These are phyloP conservation scores for Xerocomellus intermedius DNA, from an alignment of 768 basidiomycete species.

Conservation along the genomic window DNA sequence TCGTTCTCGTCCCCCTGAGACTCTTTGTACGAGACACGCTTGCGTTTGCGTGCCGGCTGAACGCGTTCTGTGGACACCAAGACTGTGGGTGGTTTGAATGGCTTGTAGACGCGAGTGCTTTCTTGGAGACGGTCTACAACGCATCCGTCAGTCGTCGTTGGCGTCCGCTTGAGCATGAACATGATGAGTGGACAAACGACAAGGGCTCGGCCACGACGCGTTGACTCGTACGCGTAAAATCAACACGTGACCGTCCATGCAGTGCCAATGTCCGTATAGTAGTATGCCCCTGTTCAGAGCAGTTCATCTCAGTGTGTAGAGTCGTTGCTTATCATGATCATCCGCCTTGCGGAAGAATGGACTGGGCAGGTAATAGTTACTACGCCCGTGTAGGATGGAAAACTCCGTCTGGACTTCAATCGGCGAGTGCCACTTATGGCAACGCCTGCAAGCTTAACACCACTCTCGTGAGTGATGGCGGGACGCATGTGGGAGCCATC, in stretches of 20 bases:
- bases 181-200: background rate
- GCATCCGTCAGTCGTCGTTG: constrained; percentile 69
- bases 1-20: constrained; percentile 57
- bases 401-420: no score
- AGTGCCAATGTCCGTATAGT: no score
- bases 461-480: background rate
- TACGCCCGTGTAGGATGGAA: no score
- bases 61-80: constrained; percentile 45
- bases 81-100: constrained; percentile 73
- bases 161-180: constrained; percentile 66
- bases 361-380: no score
- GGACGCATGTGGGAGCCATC: constrained; percentile 28
- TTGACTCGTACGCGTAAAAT: constrained; percentile 5
- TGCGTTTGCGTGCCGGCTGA: constrained; percentile 78
- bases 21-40: constrained; percentile 84
- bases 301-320: no score
- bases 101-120: constrained; percentile 70
- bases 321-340: no score
- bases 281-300: no score
- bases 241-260: constrained; percentile 24
- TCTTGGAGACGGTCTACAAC: constrained; percentile 67
- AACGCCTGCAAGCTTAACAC: background rate
- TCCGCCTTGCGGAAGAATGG: no score
- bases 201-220: constrained; percentile 6
- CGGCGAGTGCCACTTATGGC: background rate